Base-by-base conservation (phyloP, 2,329 filamentous ascomycete genomes). In the Sporothrix dimorphospora region DNA sequence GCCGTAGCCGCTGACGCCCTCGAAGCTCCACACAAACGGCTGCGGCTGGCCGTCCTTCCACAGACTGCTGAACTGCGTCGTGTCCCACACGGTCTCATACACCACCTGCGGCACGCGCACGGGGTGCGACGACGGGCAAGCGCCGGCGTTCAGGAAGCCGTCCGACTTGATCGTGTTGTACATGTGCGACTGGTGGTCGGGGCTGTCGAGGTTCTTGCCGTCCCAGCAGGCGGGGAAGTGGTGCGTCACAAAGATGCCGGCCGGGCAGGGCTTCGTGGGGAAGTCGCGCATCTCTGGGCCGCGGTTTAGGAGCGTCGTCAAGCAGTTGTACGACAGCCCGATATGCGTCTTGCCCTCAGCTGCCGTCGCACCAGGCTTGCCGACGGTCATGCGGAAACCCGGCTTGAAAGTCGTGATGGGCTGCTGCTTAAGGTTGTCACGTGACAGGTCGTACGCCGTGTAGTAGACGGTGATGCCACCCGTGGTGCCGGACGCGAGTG, bases 211-310 rank as follows among this genome's bases (percentile, higher is more conserved):
- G 74, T 89, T 84, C 51, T 81, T 79, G 27, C 89, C 88, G 73
- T 91, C 83, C 89, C 89, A 91, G 81, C 89, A 90, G 45, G 75
- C 71, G 30, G 75, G 75, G 75, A 76, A 76, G 72, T 76, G 75
- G 69, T 76, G 75, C 38, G 73, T 74, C 14, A 73, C 73, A 45
- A 76, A 76, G 73, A 76, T 75, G 67, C 75, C 75, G 27, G 69
- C 73, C 16, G 66, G 63, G 72, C 75, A 76, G 21, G 74, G 74
- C 55, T 61, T 68, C 9, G 63, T 73, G 38, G 75, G 75, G 66
- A 75, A 74, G 30, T 75, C 71, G 40, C 70, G 40, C 69, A 73
- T 73, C 65, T 72, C 65, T 9, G 72, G 51, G 55, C 75, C 75
- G 14, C 75, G 63, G 73, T 72, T 75, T n/a, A 77, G 77, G 30